Conservation (phyloP, 1,139 yeast genomes). For the Yamadazyma blattariae region DNA sequence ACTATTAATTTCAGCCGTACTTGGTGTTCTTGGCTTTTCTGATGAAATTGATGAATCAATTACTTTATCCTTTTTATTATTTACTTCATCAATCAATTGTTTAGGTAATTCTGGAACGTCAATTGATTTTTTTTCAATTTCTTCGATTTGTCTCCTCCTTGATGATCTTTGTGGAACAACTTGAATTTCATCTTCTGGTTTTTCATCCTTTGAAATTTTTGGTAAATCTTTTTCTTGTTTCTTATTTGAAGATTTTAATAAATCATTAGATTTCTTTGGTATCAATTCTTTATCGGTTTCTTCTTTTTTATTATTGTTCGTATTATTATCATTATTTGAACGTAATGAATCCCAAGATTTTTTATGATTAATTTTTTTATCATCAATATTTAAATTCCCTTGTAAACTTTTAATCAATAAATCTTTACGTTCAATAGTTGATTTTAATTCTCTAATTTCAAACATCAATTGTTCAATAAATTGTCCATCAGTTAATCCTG, state of each 20-base stretch:
- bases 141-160: conserved; percentile 8
- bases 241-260: not conserved
- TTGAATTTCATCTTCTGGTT: conserved; percentile 4
- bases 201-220: too few relatives aligned
- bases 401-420: conserved; percentile 19
- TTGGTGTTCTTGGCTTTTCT: too few relatives aligned
- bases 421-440: conserved; percentile 13
- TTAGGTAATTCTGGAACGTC: too few relatives aligned
- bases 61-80: too few relatives aligned
- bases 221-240: not conserved
- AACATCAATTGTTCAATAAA: conserved; percentile 35
- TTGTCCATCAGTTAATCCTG: conserved; percentile 26
- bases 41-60: too few relatives aligned
- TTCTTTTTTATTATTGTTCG: not conserved
- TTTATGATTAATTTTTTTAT: not conserved
- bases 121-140: not conserved
- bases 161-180: conserved; percentile 10
- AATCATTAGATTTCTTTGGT: not conserved
- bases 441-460: conserved; percentile 34
- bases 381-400: conserved; percentile 8
- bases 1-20: too few relatives aligned
- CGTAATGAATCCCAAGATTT: not conserved
- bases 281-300: not conserved
- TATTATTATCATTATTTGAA: not conserved
- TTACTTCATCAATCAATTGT: too few relatives aligned